These are phyloP conservation scores for Hebeloma cylindrosporum DNA, from an alignment of 768 basidiomycete species.

Conservation along the genomic window DNA sequence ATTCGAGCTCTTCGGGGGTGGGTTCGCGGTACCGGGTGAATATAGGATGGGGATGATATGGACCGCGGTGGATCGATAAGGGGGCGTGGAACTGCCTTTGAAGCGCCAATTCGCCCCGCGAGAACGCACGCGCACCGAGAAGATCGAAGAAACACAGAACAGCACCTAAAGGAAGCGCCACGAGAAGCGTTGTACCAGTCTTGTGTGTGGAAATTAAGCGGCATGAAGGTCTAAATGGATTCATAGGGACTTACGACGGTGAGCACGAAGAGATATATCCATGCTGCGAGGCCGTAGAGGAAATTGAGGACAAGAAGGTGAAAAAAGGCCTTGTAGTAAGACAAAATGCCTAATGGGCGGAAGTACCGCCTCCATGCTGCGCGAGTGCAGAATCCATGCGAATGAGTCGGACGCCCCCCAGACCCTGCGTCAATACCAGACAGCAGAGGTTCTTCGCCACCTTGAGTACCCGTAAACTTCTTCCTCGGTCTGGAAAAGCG, in stretches of 20 bases:
- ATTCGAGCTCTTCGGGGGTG: slow-evolving; percentile 50
- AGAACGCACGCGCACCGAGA: slow-evolving; percentile 68
- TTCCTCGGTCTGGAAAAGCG: slow-evolving; percentile 60
- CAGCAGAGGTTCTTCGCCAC: slow-evolving; percentile 32
- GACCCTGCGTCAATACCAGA: slow-evolving; percentile 16
- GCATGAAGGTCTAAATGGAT: neutral
- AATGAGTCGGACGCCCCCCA: slow-evolving; percentile 10
- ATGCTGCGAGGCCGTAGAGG: slow-evolving; percentile 75
- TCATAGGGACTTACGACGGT: slow-evolving; percentile 61
- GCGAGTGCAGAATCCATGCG: slow-evolving; percentile 30
- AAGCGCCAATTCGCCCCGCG: slow-evolving; percentile 71
- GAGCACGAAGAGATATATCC: slow-evolving; percentile 77
- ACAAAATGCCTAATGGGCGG: slow-evolving; percentile 50
- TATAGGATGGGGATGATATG: slow-evolving; percentile 70
- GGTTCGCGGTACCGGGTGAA: slow-evolving; percentile 64
- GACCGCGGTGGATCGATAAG: slow-evolving; percentile 53
- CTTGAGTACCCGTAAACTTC: slow-evolving; percentile 37
- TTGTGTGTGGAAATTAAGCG: too few relatives aligned
- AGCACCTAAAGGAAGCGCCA: slow-evolving; percentile 76
- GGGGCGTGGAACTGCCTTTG: slow-evolving; percentile 73
- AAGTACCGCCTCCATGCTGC: slow-evolving; percentile 59
- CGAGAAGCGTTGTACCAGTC: slow-evolving; percentile 79
- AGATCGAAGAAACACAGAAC: slow-evolving; percentile 77
- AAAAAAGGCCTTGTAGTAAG: slow-evolving; percentile 66
- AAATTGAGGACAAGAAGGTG: slow-evolving; percentile 77